Evolutionary conservation across 2,329 filamentous ascomycete genomes (phyloP), one percentile per base, ranked within the genome.

Genomic region (Fusarium veterinarium): DNA sequence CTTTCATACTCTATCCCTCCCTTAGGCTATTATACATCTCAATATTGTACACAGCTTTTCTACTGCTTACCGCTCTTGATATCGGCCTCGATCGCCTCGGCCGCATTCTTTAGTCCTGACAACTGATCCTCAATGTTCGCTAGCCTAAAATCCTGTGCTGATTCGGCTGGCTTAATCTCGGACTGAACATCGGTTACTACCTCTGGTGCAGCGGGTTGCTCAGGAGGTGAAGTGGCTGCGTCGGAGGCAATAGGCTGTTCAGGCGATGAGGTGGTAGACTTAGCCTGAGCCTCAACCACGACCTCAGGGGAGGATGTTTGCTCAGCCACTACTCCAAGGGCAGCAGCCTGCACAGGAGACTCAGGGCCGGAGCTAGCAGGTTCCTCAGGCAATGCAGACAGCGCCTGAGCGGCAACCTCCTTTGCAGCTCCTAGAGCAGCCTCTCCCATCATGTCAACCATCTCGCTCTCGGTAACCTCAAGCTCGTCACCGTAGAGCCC

Each of bases 401-500:
- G 41, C 10, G 73, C 51, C 35, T 66, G 45, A 46, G 56, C 41
- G 37, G 40, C 59, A 14, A 52, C 64, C 35, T 57, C 53, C 59
- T 77, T 75, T 17, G 63, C 41, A 33, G 44, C 55, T 38, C 55
- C 67, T 28, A 74, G 25, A 20, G 73, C 74, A 14, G 71, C 52
- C 69, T 80, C 77, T 48, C 79, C 77, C 74, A 78, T 69, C 65
- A 82, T 76, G 25, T 77, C 64, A 52, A 85, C 63, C 79, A 84
- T 80, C 1, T 81, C 78, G 12, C 83, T 79, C 28, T 82, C 81
- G n/a, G 69, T 78, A 17, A 81, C 72, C 28, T 81, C 72, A n/a
- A 75, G 37, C 28, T 78, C 74, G 17, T 78, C 75, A 41, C 65
- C 69, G 33, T 76, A 57, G 56, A 77, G 76, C 35, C 77, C 69